Evolutionary conservation across 2,329 filamentous ascomycete species (phyloP), one percentile per base, ranked within the genome.

Genomic region (Venturiaceae sp.): DNA sequence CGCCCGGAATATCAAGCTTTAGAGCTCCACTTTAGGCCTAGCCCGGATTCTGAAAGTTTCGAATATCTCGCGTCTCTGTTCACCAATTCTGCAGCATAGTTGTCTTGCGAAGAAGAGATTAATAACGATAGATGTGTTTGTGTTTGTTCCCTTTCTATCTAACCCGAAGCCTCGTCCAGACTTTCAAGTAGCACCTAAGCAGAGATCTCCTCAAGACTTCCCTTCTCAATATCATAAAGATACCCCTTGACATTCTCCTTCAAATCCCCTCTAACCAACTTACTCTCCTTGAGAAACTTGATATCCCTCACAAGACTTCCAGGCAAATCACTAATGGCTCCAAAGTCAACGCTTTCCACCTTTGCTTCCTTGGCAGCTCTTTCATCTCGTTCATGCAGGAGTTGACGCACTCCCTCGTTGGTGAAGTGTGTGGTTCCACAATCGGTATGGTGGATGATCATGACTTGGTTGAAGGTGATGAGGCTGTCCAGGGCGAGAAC

Each of bases 401-500:
- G n/a, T 2, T 32, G 47, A 26, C 50, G 46, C 16, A 58, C 34
- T 5, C 32, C 13, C 30, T 41, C 46, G 7, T 58, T 37, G 16
- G 28, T 58, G 34, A 59, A 56, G 37, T 59, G 58, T 7, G 33
- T 55, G 23, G 58, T 41, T n/a, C 58, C 53, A 26, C 58, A 56
- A 28, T 56, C 58, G 21, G 52, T 59, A 28, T 59, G 58, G n/a
- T 59, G 58, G 26, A 59, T 39, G 11, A 59, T 44, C 52, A 59
- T 47, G 19, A 59, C 44, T 9, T 68, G 62, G 6, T 56, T 59
- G 21, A 67, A 53, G 3, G 36, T 46, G 14, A 66, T 14, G 26
- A 65, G 58, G 16, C 56, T 47, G 53, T 69, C 64, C 1, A 67
- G 56, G 52, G 63, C 60, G 7, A 66, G 46, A 23, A 67, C 60